Base-by-base conservation (phyloP, 768 basidiomycete genomes). In the Leccinum ochraceum region DNA sequence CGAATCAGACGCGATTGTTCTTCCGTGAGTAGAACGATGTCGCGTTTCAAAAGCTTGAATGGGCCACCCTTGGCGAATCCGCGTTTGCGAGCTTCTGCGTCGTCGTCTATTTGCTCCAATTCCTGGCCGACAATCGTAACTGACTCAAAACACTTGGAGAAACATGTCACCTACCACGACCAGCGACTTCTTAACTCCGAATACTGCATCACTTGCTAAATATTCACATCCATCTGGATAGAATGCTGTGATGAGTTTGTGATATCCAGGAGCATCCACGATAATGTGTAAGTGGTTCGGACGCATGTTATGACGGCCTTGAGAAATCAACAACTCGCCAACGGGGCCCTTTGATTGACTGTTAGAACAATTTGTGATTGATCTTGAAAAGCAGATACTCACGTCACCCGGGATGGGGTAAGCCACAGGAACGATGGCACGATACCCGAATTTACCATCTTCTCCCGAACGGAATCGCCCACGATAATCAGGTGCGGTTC, bases 241-340 rank as follows among this genome's bases (percentile, higher is more conserved):
- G 10, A 93, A 71, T 1, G 92, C 85, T 0, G 92, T 94, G 17
- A 80, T 76, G 22, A 95, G 82, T 49, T 83, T 88, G 68, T 86
- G 86, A 71, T 80, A 93, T 32, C 90, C 91, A 4, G 83, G 81
- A 0, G 90, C 89, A 56, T 86, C 75, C 58, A 92, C 78, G 77
- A 85, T 79, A 61, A 94, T 74, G 71, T 95, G 93, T 53, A 95
- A 68, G 71, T 95, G 93, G 50, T 83, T 90, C 11, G 93, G 93
- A 14, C 93, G 81, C 77, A 86, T 86, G 60, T 86, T 84, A 67
- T 94, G 93, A 53, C 93, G 79, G 13, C 80, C 80, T 8, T 92
- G 77, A 0, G 69, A 68, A 1, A 74, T 56, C 22, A 94, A 71
- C 63, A 95, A 66, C 16, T 77, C 75, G 0, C 88, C 90, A 3